Base-by-base conservation (phyloP, 495 filamentous ascomycete genomes). In the Penicillium turbatum region DNA sequence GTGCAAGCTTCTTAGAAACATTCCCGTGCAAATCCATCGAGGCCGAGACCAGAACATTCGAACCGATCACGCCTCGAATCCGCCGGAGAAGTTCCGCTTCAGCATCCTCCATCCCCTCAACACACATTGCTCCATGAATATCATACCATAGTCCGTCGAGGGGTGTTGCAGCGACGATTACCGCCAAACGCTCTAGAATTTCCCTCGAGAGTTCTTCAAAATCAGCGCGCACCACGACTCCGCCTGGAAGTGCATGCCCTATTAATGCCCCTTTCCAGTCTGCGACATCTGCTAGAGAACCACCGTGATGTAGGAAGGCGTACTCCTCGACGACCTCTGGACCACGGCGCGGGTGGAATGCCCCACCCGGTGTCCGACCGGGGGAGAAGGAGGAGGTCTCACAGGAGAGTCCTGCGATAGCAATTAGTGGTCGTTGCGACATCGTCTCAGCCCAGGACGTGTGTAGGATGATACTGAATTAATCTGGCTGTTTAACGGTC, bases 21-120 rank as follows among this genome's bases (percentile, higher is more conserved):
- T 83, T 82, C 0, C 80, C 80, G 57, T 83, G 79, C 4, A 83
- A 57, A 56, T 83, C 79, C 78, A 82, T 81, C 1, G 77, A 80
- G 1, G 80, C 71, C 4, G 78, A 81, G 6, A 83, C 78, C 17
- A 81, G 45, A 7, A 78, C 76, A 19, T 74, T 58, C 0, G 73
- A 62, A 0, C 80, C 79, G 37, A 81, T 70, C 6, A 80, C 69
- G 3, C 34, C 43, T 13, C 80, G 66, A 15, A 79, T 73, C 0
- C 78, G 76, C 10, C 62, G 72, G 16, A 82, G 67, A 37, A 82
- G 73, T 54, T 81, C 79, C 12, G 67, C 69, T 46, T 82, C 80
- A 5, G 54, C 68, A 59, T 83, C 80, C 41, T 79, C 73, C 10
- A 82, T 51, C 0, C 67, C 77, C 19, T 82, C 75, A 5, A 82